Base-by-base conservation (phyloP, 352 stramenopile genomes). In the Achlya hypogyna region DNA sequence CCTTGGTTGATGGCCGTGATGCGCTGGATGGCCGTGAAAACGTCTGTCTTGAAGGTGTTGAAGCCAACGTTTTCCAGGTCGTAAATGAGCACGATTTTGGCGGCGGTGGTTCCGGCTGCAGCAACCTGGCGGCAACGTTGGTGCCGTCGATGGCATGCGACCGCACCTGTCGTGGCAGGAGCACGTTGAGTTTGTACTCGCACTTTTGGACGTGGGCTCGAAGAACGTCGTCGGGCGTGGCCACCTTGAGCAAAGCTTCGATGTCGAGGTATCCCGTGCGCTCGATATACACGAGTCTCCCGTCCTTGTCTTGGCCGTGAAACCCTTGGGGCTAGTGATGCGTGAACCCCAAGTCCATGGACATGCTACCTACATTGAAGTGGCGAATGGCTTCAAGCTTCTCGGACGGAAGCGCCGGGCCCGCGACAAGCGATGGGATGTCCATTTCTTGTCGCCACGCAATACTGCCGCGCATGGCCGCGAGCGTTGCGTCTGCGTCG, bases 51-150 rank as follows among this genome's bases (percentile, higher is more conserved):
- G 42, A 67, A 67, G 12, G 60, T 67, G 16, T 58, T 31, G 14
- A 67, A 27, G 29, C 60, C 60, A 9, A 67, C 23, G 60, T 60
- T 60, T 45, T 42, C 27, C 20, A 67, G n/a, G 51, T 67, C 51
- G 43, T 67, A 67, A 34, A 67, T 67, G 60, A 67, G 28, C 20
- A 38, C 49, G 38, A 60, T 60, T 45, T 67, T 67, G 45, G 51
- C 42, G 18, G 47, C 51, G 8, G 49, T n/a, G 25, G 25, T 20
- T 10, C 49, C 49, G 31, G 10, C 12, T 20, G 38, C 38, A 18
- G n/a, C 31, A 12, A 56, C 31, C 31, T 56, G 49, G 12, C n/a
- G n/a, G 6, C 31, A 56, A 16, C 25, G 31, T 10, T 27, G 14
- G 2, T 27, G 31, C 31, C 6, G 10, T 27, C 31, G 25, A 56